Base-by-base conservation (phyloP, 2,329 filamentous ascomycete species). In the Pezicula radicicola region DNA sequence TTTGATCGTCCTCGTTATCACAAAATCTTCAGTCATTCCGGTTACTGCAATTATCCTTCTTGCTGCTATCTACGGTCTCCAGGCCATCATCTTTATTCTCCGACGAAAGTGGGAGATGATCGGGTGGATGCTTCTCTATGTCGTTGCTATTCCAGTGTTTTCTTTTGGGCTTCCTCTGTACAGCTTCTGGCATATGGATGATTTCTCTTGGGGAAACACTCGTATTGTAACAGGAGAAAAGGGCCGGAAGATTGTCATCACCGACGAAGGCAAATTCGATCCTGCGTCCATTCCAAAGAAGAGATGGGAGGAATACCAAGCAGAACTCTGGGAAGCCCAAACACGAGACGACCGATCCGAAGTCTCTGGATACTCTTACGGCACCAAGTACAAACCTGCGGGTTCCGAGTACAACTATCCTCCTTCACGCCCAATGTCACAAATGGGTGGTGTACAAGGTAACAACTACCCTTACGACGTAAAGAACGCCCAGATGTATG, bases 31-130 rank as follows among this genome's bases (percentile, higher is more conserved):
- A 2, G 76, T 87, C 6, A 78, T 97, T 6, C 93, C 93, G 0
- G 72, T 93, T 52, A 95, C 89, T 0, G 87, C 94, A 1, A 96
- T 99, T 68, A 82, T 99, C 66, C 78, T 99, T 46, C 81, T 99
- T 9, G 94, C 83, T 64, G 93, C 89, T n/a, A 94, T 99, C 63
- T 99, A 97, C 69, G 94, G 94, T 83, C 75, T 99, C 13, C 94
- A 99, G 66, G 93, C 89, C 41, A 86, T 97, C 66, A 97, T 99
- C 70, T 99, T 99, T 76, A 96, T 97, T 64, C 67, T 97, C 51
- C 88, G 91, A 53, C 88, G 93, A 65, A 97, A 97, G 75, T 99
- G 94, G 94, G 93, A 99, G 70, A 97, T 97, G 93, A 88, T 99
- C 61, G 94, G 93, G 35, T 99, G 94, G 94, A 97, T 99, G 91